These are phyloP conservation scores for Hymenoscyphus scutula DNA, from an alignment of 2,329 filamentous ascomycete species.

Conservation along the genomic window DNA sequence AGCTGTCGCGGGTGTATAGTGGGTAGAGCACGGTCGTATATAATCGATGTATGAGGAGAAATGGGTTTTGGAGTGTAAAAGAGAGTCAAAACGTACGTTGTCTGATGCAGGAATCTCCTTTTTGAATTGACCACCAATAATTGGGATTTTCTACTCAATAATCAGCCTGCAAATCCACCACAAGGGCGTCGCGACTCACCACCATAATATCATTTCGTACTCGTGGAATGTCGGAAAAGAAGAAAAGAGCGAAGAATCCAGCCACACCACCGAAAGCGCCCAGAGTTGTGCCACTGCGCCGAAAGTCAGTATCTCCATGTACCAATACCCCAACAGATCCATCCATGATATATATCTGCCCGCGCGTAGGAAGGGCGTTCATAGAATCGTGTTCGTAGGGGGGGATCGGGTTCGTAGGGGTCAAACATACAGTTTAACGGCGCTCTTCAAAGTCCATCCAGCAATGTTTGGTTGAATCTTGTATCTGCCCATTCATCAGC, in stretches of 20 bases:
- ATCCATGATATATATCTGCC: neutral
- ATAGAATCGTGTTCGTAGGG: neutral
- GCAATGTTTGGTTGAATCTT: constrained; percentile 54
- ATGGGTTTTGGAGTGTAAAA: neutral
- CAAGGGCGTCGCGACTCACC: constrained; percentile 39
- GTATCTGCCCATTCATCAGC: constrained; percentile 48
- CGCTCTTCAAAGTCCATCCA: constrained; percentile 50
- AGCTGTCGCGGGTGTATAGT: neutral
- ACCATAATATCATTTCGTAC: constrained; percentile 58
- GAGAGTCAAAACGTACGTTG: constrained; percentile 49
- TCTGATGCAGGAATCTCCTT: constrained; percentile 56
- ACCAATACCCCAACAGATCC: constrained; percentile 7
- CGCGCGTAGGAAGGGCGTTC: neutral
- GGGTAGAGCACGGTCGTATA: neutral
- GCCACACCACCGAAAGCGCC: constrained; percentile 57
- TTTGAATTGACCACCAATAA: constrained; percentile 49
- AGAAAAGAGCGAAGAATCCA: constrained; percentile 53
- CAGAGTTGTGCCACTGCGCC: constrained; percentile 48
- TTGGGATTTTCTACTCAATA: constrained; percentile 49
- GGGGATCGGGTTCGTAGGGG: neutral
- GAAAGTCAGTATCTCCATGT: neutral
- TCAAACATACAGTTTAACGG: constrained; percentile 47
- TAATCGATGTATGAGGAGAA: neutral
- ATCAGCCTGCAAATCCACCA: constrained; percentile 14
- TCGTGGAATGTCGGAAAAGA: constrained; percentile 62